phyloP scores from a whole-genome alignment of 805 yeast species.

The Brettanomyces sp. region DNA sequence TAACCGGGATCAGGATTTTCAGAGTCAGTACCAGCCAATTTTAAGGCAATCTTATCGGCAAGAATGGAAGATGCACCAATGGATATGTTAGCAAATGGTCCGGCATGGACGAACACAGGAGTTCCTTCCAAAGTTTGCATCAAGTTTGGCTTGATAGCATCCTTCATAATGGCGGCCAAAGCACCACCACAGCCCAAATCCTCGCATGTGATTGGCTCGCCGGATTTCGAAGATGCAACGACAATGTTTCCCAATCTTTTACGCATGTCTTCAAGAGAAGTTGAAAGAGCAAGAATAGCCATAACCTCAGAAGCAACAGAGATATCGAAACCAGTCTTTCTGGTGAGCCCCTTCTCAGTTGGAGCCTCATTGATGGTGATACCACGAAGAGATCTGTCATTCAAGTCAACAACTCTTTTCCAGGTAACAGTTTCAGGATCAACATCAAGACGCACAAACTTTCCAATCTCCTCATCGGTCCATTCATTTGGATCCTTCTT shows the following conservation, averaged over 20 bases:
- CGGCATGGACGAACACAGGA: conserved; percentile 95
- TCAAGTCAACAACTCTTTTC: conserved; percentile 89
- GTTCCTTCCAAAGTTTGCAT: conserved; percentile 98
- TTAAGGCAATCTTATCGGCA: conserved; percentile 88
- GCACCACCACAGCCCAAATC: conserved; percentile 97
- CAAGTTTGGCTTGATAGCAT: conserved; percentile 90
- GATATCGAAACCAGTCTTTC: conserved; percentile 89
- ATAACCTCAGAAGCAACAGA: conserved; percentile 94
- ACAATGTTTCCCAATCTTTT: conserved; percentile 83
- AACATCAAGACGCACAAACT: conserved; percentile 77
- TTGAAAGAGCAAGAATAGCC: conserved; percentile 88
- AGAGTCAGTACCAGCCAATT: conserved; percentile 65
- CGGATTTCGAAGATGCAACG: conserved; percentile 67
- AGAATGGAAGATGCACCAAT: conserved; percentile 94
- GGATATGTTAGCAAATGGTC: conserved; percentile 95
- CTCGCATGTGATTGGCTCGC: conserved; percentile 85
- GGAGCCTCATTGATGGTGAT: conserved; percentile 87
- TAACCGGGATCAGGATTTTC: conserved; percentile 50
- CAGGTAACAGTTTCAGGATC: conserved; percentile 87
- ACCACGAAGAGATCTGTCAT: conserved; percentile 84
- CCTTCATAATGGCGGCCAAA: conserved; percentile 85
- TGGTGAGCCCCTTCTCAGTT: conserved; percentile 81
- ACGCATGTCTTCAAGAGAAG: conserved; percentile 73
- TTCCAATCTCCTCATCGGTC: conserved; percentile 62
- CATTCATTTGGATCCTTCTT: conserved; percentile 75